Percentiles rank a stretch among this genome's conserved stretches.
phyloP scores from a whole-genome alignment of 2,329 filamentous ascomycete genomes.

The Zymoseptoria tritici region DNA sequence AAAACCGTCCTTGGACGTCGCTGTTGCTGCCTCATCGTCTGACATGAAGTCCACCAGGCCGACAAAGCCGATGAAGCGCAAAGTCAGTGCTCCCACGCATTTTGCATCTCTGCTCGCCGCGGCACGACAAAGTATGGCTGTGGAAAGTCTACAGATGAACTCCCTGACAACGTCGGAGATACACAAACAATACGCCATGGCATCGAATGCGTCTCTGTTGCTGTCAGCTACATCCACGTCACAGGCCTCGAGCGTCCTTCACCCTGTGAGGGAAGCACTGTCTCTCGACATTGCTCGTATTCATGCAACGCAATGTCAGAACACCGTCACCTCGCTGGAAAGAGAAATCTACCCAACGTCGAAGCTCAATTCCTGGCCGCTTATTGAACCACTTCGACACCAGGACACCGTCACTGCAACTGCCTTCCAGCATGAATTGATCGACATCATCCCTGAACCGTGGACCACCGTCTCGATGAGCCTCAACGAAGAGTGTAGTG shows the following conservation, averaged over 20 bases:
- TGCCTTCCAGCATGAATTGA: constrained; percentile 68
- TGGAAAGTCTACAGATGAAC: not conserved
- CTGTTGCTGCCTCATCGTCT: not conserved
- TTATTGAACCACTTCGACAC: constrained; percentile 13
- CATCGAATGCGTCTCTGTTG: constrained; percentile 59
- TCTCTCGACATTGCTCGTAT: constrained; percentile 62
- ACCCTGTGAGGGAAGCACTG: constrained; percentile 37
- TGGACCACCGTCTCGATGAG: constrained; percentile 87
- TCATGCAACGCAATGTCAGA: constrained; percentile 59
- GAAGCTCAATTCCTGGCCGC: constrained; percentile 35
- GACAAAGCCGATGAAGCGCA: constrained; percentile 3
- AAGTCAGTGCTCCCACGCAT: constrained; percentile 1
- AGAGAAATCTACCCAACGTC: constrained; percentile 34
- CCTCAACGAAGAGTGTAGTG: constrained; percentile 71
- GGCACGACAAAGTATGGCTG: constrained; percentile 15
- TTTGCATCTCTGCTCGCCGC: constrained; percentile 9
- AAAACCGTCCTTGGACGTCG: constrained; percentile 1
- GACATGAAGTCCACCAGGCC: constrained; percentile 1
- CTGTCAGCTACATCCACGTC: constrained; percentile 51
- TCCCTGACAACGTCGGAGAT: constrained; percentile 10
- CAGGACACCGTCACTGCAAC: constrained; percentile 22
- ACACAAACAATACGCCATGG: constrained; percentile 50
- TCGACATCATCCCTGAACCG: constrained; percentile 71
- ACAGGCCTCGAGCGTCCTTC: constrained; percentile 41
- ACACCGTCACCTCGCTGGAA: constrained; percentile 48